A percentile compares a stretch with the other conserved stretches of the same genome.
Evolutionary conservation across 495 filamentous ascomycete genomes (phyloP).

Genomic region (Rhizodiscina lignyota): DNA sequence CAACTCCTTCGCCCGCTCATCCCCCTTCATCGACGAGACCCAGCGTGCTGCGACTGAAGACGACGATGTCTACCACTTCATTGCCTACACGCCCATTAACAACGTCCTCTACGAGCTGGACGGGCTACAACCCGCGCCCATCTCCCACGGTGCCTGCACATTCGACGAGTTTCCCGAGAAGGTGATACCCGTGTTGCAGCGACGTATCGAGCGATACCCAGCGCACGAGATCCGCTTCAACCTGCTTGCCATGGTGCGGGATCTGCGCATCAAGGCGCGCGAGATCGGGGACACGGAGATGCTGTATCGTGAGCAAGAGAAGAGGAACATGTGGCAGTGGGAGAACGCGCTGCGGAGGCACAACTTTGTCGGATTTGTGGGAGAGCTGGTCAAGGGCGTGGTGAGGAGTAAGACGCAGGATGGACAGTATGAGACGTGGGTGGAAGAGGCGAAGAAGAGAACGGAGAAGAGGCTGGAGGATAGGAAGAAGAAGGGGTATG

Average conservation of each 20-base stretch:
- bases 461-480: conserved; percentile 51
- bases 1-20: conserved; percentile 79
- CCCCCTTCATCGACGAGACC: conserved; percentile 84
- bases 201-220: conserved; percentile 73
- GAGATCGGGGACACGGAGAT: conserved; percentile 72
- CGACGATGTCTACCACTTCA: conserved; percentile 93
- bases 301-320: conserved; percentile 65
- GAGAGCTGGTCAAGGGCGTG: conserved; percentile 78
- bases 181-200: conserved; percentile 73
- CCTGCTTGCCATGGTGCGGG: conserved; percentile 77
- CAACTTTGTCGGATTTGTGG: conserved; percentile 94
- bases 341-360: conserved; percentile 87
- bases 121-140: conserved; percentile 81
- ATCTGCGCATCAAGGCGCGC: conserved; percentile 54
- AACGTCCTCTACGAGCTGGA: conserved; percentile 84
- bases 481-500: conserved; percentile 25
- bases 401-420: conserved; percentile 49
- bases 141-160: conserved; percentile 64
- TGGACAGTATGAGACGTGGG: conserved; percentile 54
- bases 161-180: conserved; percentile 56
- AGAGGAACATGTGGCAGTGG: conserved; percentile 77
- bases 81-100: conserved; percentile 77
- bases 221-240: conserved; percentile 86
- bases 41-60: conserved; percentile 36
- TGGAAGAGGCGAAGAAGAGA: conserved; percentile 57